These are phyloP conservation scores for Globisporangium ultimum DNA, from an alignment of 352 stramenopile genomes.

Conservation along the genomic window DNA sequence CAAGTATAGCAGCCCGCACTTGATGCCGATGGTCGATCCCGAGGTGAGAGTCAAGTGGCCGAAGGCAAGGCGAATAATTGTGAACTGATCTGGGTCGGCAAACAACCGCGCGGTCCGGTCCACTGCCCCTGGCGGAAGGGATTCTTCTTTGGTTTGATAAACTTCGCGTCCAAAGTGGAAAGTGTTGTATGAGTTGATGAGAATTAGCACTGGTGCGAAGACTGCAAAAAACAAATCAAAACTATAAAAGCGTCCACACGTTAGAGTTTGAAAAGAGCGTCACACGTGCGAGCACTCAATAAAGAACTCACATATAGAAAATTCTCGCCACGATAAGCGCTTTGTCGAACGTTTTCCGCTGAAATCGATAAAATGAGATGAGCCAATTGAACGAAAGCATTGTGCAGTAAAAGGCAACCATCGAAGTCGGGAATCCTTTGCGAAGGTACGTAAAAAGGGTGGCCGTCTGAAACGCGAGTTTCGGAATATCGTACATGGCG, in stretches of 20 bases:
- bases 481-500: slow-evolving; percentile 37
- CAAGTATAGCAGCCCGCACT: slow-evolving; percentile 15
- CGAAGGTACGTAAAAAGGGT: slow-evolving; percentile 39
- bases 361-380: slow-evolving; percentile 43
- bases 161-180: slow-evolving; percentile 39
- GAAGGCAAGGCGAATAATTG: slow-evolving; percentile 41
- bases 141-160: slow-evolving; percentile 31
- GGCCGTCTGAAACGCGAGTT: slow-evolving; percentile 45
- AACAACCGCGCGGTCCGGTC: slow-evolving; percentile 41
- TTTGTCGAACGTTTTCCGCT: slow-evolving; percentile 28
- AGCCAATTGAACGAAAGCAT: slow-evolving; percentile 44
- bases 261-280: neutral
- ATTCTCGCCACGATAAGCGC: slow-evolving; percentile 26
- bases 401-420: slow-evolving; percentile 36
- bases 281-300: neutral
- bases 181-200: slow-evolving; percentile 35
- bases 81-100: slow-evolving; percentile 37
- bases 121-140: slow-evolving; percentile 23
- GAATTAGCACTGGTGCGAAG: slow-evolving; percentile 39
- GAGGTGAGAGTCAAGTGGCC: slow-evolving; percentile 40
- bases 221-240: slow-evolving; percentile 68
- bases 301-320: slow-evolving; percentile 29
- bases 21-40: slow-evolving; percentile 12
- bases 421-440: slow-evolving; percentile 35
- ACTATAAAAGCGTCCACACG: slow-evolving; percentile 10